These are phyloP conservation scores for Tieghemiomyces parasiticus DNA, from an alignment of 192 early-diverging fungal genomes.

Conservation along the genomic window DNA sequence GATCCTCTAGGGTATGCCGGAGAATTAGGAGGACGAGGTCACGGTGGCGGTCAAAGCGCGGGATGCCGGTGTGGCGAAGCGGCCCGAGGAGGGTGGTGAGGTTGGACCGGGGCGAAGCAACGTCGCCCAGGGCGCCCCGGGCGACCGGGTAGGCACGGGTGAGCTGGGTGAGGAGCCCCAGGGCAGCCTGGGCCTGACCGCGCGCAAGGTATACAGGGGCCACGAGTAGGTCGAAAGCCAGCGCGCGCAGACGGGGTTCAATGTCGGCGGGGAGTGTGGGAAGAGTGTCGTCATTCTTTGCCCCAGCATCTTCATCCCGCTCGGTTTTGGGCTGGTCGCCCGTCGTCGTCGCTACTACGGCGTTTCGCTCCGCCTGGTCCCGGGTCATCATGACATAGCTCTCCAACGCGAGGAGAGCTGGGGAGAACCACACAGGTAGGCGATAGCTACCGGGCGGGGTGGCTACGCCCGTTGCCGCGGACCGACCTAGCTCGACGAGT, in stretches of 20 bases:
- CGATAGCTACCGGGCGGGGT: no score
- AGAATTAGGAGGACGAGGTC: slow-evolving; percentile 58
- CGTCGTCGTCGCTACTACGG: not conserved
- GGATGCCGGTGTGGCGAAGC: slow-evolving; percentile 26
- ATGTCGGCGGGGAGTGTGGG: no score
- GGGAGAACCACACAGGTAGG: slow-evolving; percentile 2
- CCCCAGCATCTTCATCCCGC: no score
- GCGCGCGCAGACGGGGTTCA: not conserved
- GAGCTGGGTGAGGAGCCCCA: slow-evolving; percentile 55
- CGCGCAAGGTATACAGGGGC: no score
- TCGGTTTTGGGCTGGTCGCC: no score
- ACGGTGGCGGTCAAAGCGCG: slow-evolving; percentile 50
- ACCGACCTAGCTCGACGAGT: no score
- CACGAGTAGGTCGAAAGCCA: not conserved
- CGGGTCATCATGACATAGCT: not conserved
- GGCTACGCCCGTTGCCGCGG: no score
- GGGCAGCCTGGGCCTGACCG: slow-evolving; percentile 34
- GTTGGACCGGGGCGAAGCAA: no score
- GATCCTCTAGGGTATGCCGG: slow-evolving; percentile 60
- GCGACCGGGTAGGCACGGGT: slow-evolving; percentile 39
- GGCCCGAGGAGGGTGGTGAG: slow-evolving; percentile 38
- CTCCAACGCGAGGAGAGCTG: not conserved
- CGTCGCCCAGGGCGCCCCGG: no score
- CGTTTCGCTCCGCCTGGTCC: not conserved
- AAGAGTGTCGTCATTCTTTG: no score